Conservation (phyloP, 208 protist genomes). For the Leishmania tropica region DNA sequence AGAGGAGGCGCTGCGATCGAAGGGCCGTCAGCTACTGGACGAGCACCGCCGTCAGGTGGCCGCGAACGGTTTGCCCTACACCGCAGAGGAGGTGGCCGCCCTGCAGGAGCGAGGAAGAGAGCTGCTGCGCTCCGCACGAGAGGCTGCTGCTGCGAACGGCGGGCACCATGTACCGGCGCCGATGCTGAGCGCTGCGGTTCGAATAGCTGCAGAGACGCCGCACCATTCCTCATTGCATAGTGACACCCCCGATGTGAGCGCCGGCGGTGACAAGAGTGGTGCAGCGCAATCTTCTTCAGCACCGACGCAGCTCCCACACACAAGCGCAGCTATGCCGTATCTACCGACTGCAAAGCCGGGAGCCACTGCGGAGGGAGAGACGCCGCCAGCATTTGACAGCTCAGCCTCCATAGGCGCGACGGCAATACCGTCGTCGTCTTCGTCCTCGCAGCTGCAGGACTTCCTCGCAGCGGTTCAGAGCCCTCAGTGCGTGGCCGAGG, state of each 20-base stretch:
- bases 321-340: neutral
- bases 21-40: constrained; percentile 26
- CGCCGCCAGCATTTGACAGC: neutral
- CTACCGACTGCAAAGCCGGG: neutral
- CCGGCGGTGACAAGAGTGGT: neutral
- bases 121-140: constrained; percentile 43
- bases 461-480: constrained; percentile 8
- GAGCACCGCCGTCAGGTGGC: constrained; percentile 14
- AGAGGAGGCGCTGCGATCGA: constrained; percentile 20
- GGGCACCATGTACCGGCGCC: constrained; percentile 23
- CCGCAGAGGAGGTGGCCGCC: constrained; percentile 24
- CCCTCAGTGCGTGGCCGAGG: constrained; percentile 15
- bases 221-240: neutral
- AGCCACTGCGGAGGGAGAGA: neutral
- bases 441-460: neutral
- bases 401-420: neutral
- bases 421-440: neutral
- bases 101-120: constrained; percentile 47
- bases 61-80: constrained; percentile 9
- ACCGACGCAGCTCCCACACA: neutral
- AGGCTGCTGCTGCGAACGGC: constrained; percentile 29
- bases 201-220: constrained; percentile 10
- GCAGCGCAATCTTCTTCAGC: neutral
- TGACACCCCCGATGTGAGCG: neutral
- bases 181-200: constrained; percentile 17